Evolutionary conservation across 768 basidiomycete species (phyloP).

Genomic region (Russula lepida): DNA sequence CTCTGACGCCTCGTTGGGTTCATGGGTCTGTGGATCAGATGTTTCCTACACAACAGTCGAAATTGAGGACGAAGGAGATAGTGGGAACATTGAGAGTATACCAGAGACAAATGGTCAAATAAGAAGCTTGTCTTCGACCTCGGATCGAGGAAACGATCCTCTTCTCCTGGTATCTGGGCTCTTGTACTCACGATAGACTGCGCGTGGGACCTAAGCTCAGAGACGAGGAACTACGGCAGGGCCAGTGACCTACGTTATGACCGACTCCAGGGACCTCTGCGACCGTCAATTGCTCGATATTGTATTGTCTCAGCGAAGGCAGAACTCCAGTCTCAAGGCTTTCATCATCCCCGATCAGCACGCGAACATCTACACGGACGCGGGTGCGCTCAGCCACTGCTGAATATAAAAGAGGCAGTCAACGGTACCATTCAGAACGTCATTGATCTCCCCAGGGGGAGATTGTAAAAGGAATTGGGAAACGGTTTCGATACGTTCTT

Average conservation of each 20-base stretch:
- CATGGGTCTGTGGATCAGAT: conserved; percentile 57
- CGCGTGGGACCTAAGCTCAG: neutral
- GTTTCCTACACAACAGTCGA: conserved; percentile 48
- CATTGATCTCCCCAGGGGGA: conserved; percentile 94
- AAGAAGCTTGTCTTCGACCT: conserved; percentile 66
- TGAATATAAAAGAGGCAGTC: neutral
- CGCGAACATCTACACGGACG: conserved; percentile 64
- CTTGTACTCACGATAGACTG: conserved; percentile 80
- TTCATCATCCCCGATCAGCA: conserved; percentile 81
- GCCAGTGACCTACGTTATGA: conserved; percentile 53
- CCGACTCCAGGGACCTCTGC: conserved; percentile 72
- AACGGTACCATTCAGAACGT: conserved; percentile 74
- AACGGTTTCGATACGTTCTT: conserved; percentile 62
- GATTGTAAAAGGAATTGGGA: conserved; percentile 79
- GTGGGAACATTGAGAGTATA: conserved; percentile 31
- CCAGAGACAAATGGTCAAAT: conserved; percentile 82
- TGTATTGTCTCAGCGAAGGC: conserved; percentile 76
- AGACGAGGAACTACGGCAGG: neutral
- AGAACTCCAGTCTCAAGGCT: conserved; percentile 69
- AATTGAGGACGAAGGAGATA: neutral
- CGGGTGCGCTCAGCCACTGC: conserved; percentile 2
- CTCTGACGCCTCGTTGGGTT: conserved; percentile 58
- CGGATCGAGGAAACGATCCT: conserved; percentile 78
- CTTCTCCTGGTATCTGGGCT: conserved; percentile 44
- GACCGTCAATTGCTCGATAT: conserved; percentile 78